Conservation (phyloP, 2,329 filamentous ascomycete species). For the Apiospora pterosperma region DNA sequence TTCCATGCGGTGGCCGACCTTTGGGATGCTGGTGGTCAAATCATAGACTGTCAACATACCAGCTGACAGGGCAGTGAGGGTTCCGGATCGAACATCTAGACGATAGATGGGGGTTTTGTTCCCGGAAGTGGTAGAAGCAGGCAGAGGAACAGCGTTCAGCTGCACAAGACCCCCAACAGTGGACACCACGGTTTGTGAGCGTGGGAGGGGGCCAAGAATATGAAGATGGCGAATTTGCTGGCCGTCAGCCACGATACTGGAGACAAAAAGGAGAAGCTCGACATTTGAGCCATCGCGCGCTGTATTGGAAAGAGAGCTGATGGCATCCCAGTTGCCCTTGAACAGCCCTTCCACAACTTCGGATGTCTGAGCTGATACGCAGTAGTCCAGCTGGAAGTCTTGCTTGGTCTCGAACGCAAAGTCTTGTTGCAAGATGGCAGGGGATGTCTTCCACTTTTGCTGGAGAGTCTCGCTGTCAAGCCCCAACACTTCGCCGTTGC, state of each 20-base stretch:
- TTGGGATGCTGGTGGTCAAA: slow-evolving; percentile 59
- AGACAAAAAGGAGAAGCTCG: slow-evolving; percentile 54
- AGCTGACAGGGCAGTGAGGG: slow-evolving; percentile 56
- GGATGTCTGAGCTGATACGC: slow-evolving; percentile 39
- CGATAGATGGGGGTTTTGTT: slow-evolving; percentile 37
- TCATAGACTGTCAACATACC: slow-evolving; percentile 60
- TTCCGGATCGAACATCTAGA: slow-evolving; percentile 61
- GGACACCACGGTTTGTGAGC: slow-evolving; percentile 12
- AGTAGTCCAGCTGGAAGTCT: slow-evolving; percentile 46
- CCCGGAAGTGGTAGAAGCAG: slow-evolving; percentile 9
- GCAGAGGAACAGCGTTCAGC: slow-evolving; percentile 23
- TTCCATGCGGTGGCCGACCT: slow-evolving; percentile 51
- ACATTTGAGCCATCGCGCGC: slow-evolving; percentile 37
- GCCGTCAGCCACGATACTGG: slow-evolving; percentile 27
- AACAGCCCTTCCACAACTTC: slow-evolving; percentile 54
- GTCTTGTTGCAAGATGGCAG: slow-evolving; percentile 40
- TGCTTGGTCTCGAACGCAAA: slow-evolving; percentile 28
- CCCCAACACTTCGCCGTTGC: slow-evolving; percentile 58
- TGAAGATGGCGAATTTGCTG: slow-evolving; percentile 24
- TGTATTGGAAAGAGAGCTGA: slow-evolving; percentile 48
- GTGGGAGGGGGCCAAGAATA: slow-evolving; percentile 20
- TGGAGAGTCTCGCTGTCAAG: slow-evolving; percentile 54
- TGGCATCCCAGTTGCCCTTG: slow-evolving; percentile 49
- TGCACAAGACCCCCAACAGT: slow-evolving; percentile 20
- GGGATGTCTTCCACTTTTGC: slow-evolving; percentile 43